Percentiles rank a stretch among this genome's conserved stretches.
Conservation (phyloP, 2,329 filamentous ascomycete genomes). For the Aspergillus persii region DNA sequence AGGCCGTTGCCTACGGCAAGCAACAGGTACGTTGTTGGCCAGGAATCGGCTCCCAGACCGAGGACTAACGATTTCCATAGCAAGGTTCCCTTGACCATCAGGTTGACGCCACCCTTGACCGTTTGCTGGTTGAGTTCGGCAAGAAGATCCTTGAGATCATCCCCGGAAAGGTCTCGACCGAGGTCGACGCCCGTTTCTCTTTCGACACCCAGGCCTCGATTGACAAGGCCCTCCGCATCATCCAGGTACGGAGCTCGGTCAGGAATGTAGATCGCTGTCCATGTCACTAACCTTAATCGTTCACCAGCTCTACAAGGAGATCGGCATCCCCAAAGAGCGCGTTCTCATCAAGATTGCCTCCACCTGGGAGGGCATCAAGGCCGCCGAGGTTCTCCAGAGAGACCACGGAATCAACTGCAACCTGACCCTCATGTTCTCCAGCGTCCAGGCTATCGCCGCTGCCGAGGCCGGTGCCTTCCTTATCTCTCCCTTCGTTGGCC, state of each 20-base stretch:
- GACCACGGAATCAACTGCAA: conserved; percentile 98
- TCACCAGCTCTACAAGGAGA: conserved; percentile 82
- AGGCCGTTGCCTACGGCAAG: conserved; percentile 84
- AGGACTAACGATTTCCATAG: conserved; percentile 28
- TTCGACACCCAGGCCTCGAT: conserved; percentile 92
- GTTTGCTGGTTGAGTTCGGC: conserved; percentile 95
- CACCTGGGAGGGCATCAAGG: conserved; percentile 99
- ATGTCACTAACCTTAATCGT: not conserved
- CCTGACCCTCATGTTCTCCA: conserved; percentile 98
- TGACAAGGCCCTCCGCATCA: conserved; percentile 94
- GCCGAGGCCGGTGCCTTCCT: conserved; percentile 95
- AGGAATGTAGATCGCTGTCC: not conserved
- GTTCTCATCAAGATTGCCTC: conserved; percentile 98
- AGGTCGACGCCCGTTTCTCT: conserved; percentile 94
- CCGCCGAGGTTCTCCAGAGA: conserved; percentile 91
- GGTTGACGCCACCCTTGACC: conserved; percentile 87
- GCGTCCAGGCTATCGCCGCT: conserved; percentile 88
- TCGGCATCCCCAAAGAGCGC: conserved; percentile 89
- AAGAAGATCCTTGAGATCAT: conserved; percentile 96
- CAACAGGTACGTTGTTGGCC: conserved; percentile 52
- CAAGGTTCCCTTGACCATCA: conserved; percentile 69
- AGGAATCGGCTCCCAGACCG: not conserved
- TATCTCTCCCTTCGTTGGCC: conserved; percentile 98
- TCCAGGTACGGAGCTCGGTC: conserved; percentile 62
- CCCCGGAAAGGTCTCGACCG: conserved; percentile 97